phyloP scores from a whole-genome alignment of 2,329 filamentous ascomycete genomes.

The Venturia pyrina region DNA sequence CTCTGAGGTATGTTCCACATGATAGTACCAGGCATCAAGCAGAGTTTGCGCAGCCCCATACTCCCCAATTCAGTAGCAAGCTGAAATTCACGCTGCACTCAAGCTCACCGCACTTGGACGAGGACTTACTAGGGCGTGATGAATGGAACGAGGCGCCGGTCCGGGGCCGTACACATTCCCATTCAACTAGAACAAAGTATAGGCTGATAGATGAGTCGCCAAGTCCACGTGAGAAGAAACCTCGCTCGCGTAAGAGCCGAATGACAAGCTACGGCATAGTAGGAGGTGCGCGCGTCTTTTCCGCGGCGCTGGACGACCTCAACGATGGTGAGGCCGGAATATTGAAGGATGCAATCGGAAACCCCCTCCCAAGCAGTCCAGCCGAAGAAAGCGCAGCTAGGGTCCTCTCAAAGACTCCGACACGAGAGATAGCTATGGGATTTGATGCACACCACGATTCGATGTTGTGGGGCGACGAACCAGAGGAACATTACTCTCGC shows the following conservation, averaged over 20 bases:
- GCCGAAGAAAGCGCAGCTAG: neutral
- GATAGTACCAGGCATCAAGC: neutral
- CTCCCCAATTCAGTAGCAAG: neutral
- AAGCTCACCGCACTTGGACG: neutral
- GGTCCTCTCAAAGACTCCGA: neutral
- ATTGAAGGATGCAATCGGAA: neutral
- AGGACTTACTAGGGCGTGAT: neutral
- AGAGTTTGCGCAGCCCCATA: neutral
- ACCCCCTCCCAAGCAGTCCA: neutral
- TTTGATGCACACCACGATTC: neutral
- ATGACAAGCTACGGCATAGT: neutral
- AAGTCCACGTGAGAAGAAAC: neutral
- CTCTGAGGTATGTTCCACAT: neutral
- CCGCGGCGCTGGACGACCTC: neutral
- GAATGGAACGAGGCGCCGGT: neutral
- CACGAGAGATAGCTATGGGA: neutral
- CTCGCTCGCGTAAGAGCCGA: neutral
- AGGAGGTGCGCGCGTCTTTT: neutral
- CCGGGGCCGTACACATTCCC: neutral
- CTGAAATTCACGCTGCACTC: neutral
- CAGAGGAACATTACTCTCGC: neutral
- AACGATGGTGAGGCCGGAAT: neutral
- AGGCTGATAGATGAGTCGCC: neutral
- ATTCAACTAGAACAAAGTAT: neutral
- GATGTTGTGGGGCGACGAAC: neutral